A percentile compares a stretch with the other conserved stretches of the same genome.
Conservation (phyloP, 257 asterid genomes). For the Solanum medicagineum region DNA sequence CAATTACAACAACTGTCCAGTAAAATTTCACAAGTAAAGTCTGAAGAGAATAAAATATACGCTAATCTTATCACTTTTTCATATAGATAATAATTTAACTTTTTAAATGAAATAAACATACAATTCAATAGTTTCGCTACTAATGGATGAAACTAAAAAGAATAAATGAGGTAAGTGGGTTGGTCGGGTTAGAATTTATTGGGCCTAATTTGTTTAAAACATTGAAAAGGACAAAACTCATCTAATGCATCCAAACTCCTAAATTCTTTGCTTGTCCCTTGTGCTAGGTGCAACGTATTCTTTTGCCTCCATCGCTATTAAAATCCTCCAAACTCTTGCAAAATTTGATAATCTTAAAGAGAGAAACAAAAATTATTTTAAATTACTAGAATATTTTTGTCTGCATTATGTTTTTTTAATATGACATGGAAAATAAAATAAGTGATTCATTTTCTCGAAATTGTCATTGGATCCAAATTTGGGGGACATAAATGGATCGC, state of each 20-base stretch:
- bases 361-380: background rate
- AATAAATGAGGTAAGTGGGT: background rate
- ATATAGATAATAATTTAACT: background rate
- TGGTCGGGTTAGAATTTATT: background rate
- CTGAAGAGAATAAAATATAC: too few species aligned
- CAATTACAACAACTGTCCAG: background rate
- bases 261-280: constrained; percentile 1
- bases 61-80: too few species aligned
- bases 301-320: background rate
- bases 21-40: too few species aligned
- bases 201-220: background rate
- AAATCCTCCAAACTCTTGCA: background rate
- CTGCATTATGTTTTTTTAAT: background rate
- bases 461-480: background rate
- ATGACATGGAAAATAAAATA: background rate
- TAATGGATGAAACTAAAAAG: background rate
- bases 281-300: constrained; percentile 1
- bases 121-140: background rate
- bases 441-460: background rate
- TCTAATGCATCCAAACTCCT: background rate
- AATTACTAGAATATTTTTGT: background rate
- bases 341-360: background rate
- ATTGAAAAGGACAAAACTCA: background rate
- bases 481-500: background rate
- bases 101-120: background rate